These are phyloP conservation scores for Ogataea corticis DNA, from an alignment of 805 yeast genomes.

Conservation along the genomic window DNA sequence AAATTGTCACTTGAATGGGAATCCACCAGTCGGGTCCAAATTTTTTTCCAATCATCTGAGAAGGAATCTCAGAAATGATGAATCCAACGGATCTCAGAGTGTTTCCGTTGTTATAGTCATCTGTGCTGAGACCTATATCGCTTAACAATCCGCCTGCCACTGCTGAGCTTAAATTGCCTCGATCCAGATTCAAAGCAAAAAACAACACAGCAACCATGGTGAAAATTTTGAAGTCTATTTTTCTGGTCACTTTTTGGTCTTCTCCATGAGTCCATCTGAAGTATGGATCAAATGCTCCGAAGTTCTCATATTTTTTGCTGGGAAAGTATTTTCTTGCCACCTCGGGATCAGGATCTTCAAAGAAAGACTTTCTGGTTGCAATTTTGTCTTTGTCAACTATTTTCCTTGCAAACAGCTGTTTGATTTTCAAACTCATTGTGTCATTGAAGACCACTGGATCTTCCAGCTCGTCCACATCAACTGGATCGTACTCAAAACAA, in stretches of 20 bases:
- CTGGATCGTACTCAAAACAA: conserved; percentile 6
- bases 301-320: conserved; percentile 15
- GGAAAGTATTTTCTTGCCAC: conserved; percentile 15
- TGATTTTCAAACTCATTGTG: conserved; percentile 7
- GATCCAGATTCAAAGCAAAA: conserved; percentile 53
- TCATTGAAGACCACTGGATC: conserved; percentile 9
- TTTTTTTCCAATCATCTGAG: conserved; percentile 58
- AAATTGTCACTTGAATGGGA: conserved; percentile 50
- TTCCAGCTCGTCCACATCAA: conserved; percentile 14
- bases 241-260: conserved; percentile 14
- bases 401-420: conserved; percentile 8
- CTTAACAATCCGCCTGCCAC: conserved; percentile 51
- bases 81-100: conserved; percentile 46
- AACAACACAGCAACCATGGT: conserved; percentile 41
- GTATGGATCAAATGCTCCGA: conserved; percentile 15
- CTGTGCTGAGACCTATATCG: conserved; percentile 49
- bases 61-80: conserved; percentile 56
- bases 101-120: conserved; percentile 56
- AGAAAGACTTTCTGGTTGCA: conserved; percentile 17
- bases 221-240: conserved; percentile 17
- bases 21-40: conserved; percentile 62
- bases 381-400: conserved; percentile 7
- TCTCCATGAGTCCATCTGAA: conserved; percentile 19
- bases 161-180: conserved; percentile 56
- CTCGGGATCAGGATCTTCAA: conserved; percentile 18